Base-by-base conservation (phyloP, 108 stramenopile species). In the Discostella stelligeroides region DNA sequence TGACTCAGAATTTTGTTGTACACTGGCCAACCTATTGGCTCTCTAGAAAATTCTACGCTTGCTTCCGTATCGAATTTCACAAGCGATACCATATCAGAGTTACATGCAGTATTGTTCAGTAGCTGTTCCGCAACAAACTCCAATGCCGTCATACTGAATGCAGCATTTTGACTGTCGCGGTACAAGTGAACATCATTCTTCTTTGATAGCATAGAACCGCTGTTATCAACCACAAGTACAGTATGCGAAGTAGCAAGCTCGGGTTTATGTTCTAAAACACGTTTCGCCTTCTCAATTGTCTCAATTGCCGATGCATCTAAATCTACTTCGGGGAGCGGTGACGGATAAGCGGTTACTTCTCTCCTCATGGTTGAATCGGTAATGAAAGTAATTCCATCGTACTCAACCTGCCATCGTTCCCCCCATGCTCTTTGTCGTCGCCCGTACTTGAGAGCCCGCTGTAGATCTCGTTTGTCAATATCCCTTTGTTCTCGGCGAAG, bases 141-240 rank as follows among this genome's bases (percentile, higher is more conserved):
- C 20, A 75, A 66, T 47, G 74, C 74, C 4, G 67, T 68, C 23
- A 75, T 49, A 34, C 60, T 68, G 63, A 69, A 68, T 29, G 74
- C 74, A 30, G 74, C 74, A 51, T 69, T 63, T 61, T 75, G 66
- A 48, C 74, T 68, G 34, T 75, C 74, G 13, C 74, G 74, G 48
- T 75, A 70, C 27, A 75, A 66, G 42, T 60, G 60, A 23, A 75
- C 50, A 63, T 75, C 74, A 27, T 75, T 68, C 27, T 69, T 75
- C 61, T 62, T 70, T 62, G 38, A 45, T 0, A 72, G 28, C 74
- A 75, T 75, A 10, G 74, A 75, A 15, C 74, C 67, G 21, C 67
- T 75, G 34, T 75, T 75, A 56, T 75, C 74, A 61, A 75, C 51
- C 15, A 75, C 45, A 42, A 75, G 50, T 1, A 75, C 67, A 20